phyloP scores from a whole-genome alignment of 2,329 filamentous ascomycete species.

The Colletotrichum melonis region DNA sequence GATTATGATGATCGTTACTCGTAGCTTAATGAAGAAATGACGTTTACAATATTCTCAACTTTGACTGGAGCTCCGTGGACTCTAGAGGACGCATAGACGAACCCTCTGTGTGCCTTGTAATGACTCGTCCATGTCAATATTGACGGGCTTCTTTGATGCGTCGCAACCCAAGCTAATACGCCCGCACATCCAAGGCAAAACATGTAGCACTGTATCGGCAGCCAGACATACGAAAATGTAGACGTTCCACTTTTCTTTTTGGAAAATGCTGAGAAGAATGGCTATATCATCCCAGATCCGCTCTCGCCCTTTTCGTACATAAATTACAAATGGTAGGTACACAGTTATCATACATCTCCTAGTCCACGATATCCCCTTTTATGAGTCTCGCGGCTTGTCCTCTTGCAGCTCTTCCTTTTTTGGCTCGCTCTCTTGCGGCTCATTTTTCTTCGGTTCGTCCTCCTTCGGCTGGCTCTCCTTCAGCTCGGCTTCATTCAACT shows the following conservation, averaged over 20 bases:
- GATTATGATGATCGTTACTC: neutral
- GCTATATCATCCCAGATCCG: neutral
- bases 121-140: neutral
- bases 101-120: neutral
- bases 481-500: neutral
- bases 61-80: neutral
- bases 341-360: conserved; percentile 7
- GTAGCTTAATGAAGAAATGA: neutral
- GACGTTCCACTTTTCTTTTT: neutral
- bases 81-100: neutral
- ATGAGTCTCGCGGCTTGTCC: conserved; percentile 16
- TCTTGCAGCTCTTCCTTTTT: conserved; percentile 30
- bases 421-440: conserved; percentile 1
- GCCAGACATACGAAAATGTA: neutral
- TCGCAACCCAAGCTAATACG: neutral
- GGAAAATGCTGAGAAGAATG: conserved; percentile 8
- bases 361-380: neutral
- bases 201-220: neutral
- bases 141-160: neutral
- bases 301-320: conserved; percentile 7
- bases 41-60: neutral
- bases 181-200: neutral
- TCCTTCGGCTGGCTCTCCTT: neutral
- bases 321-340: conserved; percentile 16
- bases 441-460: neutral